These are phyloP conservation scores for Macrotyloma uniflorum DNA, from an alignment of 306 rosid genomes.

Conservation along the genomic window DNA sequence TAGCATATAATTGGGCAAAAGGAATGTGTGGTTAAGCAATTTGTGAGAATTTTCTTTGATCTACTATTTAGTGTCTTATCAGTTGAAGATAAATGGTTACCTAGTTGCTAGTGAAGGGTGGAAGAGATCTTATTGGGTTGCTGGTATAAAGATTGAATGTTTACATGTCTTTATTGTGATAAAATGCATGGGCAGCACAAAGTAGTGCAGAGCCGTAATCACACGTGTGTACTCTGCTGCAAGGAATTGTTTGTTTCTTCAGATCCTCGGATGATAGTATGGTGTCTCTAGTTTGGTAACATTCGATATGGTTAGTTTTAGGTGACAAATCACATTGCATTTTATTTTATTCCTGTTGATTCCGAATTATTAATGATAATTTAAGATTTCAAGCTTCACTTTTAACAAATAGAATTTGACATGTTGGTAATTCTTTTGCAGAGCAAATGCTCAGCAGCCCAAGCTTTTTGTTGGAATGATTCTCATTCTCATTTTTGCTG, in stretches of 20 bases:
- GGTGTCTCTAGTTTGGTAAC: constrained; percentile 7
- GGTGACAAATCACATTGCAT: background rate
- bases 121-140: background rate
- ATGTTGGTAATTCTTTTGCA: constrained; percentile 30
- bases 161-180: background rate
- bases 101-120: background rate
- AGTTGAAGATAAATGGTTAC: background rate
- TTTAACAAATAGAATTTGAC: constrained; percentile 25
- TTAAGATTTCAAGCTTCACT: constrained; percentile 18
- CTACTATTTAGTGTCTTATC: background rate
- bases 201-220: background rate
- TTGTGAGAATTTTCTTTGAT: background rate
- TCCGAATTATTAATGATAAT: background rate
- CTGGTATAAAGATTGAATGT: background rate
- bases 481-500: constrained; percentile 62
- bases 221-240: background rate
- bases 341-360: background rate
- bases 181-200: background rate
- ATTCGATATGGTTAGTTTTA: background rate
- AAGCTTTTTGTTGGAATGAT: constrained; percentile 85
- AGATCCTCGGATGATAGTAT: background rate
- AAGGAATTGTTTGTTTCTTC: constrained; percentile 8
- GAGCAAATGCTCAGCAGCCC: constrained; percentile 82
- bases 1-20: background rate
- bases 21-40: background rate